phyloP scores from a whole-genome alignment of 352 stramenopile species.

The Peronospora belbahrii region DNA sequence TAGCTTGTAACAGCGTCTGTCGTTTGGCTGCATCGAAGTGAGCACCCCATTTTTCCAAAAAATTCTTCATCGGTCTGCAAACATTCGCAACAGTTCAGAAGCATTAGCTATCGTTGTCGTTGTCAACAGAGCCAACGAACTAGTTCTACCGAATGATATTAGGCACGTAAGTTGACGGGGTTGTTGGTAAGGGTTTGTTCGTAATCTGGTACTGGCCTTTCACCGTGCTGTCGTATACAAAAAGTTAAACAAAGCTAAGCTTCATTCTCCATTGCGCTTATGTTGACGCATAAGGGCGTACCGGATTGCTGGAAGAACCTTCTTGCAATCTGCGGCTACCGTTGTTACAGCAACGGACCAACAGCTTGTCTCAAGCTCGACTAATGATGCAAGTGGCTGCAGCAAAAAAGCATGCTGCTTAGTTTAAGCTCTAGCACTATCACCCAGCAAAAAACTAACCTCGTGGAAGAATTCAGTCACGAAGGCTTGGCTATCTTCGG shows the following conservation, averaged over 20 bases:
- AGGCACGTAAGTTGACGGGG: slow-evolving; percentile 60
- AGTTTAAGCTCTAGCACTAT: neutral
- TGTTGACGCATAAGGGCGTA: slow-evolving; percentile 12
- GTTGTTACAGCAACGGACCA: slow-evolving; percentile 53
- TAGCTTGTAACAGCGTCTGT: slow-evolving; percentile 40
- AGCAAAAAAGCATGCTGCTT: neutral
- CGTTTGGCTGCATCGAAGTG: slow-evolving; percentile 37
- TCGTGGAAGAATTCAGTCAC: slow-evolving; percentile 45
- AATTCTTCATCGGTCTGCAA: slow-evolving; percentile 53
- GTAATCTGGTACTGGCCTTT: slow-evolving; percentile 89
- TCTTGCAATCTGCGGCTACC: slow-evolving; percentile 79
- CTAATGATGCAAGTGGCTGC: slow-evolving; percentile 35
- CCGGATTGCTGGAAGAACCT: slow-evolving; percentile 74
- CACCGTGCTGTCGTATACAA: slow-evolving; percentile 42
- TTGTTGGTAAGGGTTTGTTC: slow-evolving; percentile 71
- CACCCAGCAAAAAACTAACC: slow-evolving; percentile 3
- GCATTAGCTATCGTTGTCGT: neutral
- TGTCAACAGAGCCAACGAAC: neutral
- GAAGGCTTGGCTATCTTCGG: slow-evolving; percentile 39
- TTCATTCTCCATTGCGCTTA: neutral
- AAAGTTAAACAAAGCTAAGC: slow-evolving; percentile 2
- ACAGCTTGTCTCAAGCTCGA: slow-evolving; percentile 43
- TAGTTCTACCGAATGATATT: slow-evolving; percentile 58
- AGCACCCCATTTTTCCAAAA: slow-evolving; percentile 64
- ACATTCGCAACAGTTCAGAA: slow-evolving; percentile 1